Evolutionary conservation across 2,329 filamentous ascomycete genomes (phyloP).

Genomic region (Elsinoe batatas): DNA sequence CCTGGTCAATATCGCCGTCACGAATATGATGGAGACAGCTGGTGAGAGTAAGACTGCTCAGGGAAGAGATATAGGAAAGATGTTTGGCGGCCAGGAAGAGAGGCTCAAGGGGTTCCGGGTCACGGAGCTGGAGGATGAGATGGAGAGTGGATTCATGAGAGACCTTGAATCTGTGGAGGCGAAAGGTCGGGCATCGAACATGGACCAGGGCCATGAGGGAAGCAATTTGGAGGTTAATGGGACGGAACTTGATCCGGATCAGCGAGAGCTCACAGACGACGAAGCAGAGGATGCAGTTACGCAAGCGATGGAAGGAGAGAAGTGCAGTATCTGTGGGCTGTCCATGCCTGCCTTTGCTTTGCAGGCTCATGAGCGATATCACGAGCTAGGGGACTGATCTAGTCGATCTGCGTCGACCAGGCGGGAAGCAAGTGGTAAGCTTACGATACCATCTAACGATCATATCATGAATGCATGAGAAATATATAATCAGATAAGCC

Average conservation of each 20-base stretch:
- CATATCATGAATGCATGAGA: too few species aligned
- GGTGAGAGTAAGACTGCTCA: constrained; percentile 34
- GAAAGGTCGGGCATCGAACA: neutral
- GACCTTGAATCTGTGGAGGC: neutral
- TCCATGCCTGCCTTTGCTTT: constrained; percentile 49
- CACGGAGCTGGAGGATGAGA: constrained; percentile 30
- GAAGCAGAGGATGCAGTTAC: constrained; percentile 5
- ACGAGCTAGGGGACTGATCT: constrained; percentile 22
- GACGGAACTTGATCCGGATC: neutral
- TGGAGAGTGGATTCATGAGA: constrained; percentile 4
- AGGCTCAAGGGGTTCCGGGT: constrained; percentile 58
- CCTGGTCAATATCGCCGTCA: constrained; percentile 76
- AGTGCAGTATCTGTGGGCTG: constrained; percentile 44
- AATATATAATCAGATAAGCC: too few species aligned
- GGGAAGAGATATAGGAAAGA: constrained; percentile 67
- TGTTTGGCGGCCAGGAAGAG: constrained; percentile 70
- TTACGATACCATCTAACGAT: too few species aligned
- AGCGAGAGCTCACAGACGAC: constrained; percentile 5
- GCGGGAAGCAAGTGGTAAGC: too few species aligned
- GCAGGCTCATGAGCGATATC: constrained; percentile 47
- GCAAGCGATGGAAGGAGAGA: constrained; percentile 23
- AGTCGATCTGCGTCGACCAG: too few species aligned
- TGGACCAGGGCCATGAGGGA: neutral
- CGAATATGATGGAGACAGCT: constrained; percentile 59
- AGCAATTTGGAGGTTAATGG: too few species aligned